Evolutionary conservation across 257 asterid species (phyloP).

Genomic region (Solanum gracilifrons): DNA sequence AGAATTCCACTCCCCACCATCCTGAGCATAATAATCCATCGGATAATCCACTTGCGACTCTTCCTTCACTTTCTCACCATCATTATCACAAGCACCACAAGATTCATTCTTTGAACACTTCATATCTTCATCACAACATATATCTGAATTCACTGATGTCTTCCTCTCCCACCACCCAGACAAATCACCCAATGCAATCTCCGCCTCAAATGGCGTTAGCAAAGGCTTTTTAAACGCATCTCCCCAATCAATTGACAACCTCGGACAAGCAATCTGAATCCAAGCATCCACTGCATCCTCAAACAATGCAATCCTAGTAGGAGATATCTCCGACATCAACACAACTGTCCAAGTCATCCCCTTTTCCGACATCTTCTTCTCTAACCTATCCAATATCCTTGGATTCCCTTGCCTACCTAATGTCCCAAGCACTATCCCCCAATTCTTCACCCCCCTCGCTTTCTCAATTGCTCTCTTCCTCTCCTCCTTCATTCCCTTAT

Average conservation of each 20-base stretch:
- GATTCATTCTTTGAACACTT: conserved; percentile 22
- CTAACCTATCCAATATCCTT: conserved; percentile 60
- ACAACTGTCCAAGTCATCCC: conserved; percentile 71
- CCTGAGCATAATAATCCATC: conserved; percentile 94
- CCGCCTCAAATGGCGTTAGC: conserved; percentile 84
- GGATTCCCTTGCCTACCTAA: conserved; percentile 94
- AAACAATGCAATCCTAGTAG: conserved; percentile 65
- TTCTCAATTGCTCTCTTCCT: conserved; percentile 73
- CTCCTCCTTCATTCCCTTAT: conserved; percentile 77
- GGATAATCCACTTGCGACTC: conserved; percentile 55
- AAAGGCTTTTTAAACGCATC: conserved; percentile 84
- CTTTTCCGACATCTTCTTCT: conserved; percentile 69
- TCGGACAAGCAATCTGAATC: conserved; percentile 93
- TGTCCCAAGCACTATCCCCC: conserved; percentile 90
- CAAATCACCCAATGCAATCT: conserved; percentile 88
- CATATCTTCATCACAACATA: conserved; percentile 7
- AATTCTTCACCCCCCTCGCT: conserved; percentile 51
- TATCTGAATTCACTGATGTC: not conserved
- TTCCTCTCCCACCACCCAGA: conserved; percentile 96
- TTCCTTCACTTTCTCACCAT: conserved; percentile 12
- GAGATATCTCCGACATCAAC: conserved; percentile 88
- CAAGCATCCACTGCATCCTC: conserved; percentile 91
- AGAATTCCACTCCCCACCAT: conserved; percentile 96
- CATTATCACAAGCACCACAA: conserved; percentile 26
- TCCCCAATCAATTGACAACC: conserved; percentile 97